These are phyloP conservation scores for Fraxinus paxiana DNA, from an alignment of 305 asterid genomes.

Conservation along the genomic window DNA sequence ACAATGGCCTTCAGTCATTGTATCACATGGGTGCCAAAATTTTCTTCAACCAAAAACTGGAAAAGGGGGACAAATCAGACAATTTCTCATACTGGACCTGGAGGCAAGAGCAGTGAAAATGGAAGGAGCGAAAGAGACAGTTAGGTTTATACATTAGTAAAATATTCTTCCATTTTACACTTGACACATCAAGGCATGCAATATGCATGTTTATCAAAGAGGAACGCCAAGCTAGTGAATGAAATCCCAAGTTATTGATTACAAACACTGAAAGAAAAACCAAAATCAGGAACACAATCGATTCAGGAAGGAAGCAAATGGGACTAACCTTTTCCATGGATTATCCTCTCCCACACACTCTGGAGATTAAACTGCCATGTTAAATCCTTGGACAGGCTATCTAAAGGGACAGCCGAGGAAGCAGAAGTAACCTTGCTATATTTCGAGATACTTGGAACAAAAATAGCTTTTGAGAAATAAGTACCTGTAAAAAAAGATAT, in stretches of 20 bases:
- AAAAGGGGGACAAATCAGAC: neutral
- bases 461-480: conserved; percentile 65
- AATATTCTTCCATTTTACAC: no score
- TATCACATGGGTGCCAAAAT: neutral
- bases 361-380: conserved; percentile 82
- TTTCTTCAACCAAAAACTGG: neutral
- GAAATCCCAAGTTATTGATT: neutral
- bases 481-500: conserved; percentile 46
- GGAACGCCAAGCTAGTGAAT: neutral
- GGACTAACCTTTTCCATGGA: conserved; percentile 55
- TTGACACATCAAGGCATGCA: no score
- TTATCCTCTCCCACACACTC: conserved; percentile 65
- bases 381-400: conserved; percentile 51
- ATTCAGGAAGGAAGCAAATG: conserved; percentile 2
- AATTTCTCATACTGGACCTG: neutral
- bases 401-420: conserved; percentile 52
- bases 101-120: neutral
- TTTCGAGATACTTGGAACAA: conserved; percentile 72
- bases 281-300: neutral
- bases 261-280: neutral
- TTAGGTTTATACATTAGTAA: neutral
- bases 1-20: neutral
- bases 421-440: conserved; percentile 81
- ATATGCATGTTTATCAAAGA: neutral
- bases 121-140: neutral